Conservation (phyloP, 345 rosid genomes). For the Linum usitatissimum region DNA sequence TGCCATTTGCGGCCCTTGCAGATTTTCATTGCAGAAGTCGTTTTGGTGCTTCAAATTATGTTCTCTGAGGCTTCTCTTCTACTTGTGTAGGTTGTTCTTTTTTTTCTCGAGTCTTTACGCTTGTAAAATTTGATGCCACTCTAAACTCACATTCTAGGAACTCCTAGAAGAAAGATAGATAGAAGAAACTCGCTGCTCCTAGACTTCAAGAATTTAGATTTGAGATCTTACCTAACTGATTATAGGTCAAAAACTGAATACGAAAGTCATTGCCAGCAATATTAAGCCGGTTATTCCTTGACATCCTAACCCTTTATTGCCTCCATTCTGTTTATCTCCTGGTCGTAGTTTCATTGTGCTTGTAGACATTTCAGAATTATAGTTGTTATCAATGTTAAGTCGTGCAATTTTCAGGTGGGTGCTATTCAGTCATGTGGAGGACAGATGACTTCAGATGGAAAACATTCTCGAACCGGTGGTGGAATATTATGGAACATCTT, state of each 20-base stretch:
- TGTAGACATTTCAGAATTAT: too few species aligned
- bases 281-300: too few species aligned
- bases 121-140: neutral
- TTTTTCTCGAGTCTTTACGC: conserved; percentile 8
- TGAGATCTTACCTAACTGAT: too few species aligned
- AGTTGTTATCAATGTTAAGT: neutral
- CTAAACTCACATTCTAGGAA: too few species aligned
- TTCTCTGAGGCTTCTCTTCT: conserved; percentile 37
- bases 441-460: conserved; percentile 86
- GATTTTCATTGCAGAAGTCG: conserved; percentile 36
- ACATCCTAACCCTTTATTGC: too few species aligned
- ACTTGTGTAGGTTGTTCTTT: conserved; percentile 28
- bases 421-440: conserved; percentile 88
- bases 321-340: neutral
- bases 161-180: too few species aligned
- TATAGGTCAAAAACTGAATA: too few species aligned
- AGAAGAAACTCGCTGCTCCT: too few species aligned
- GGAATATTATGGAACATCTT: conserved; percentile 82
- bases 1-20: conserved; percentile 31
- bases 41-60: conserved; percentile 36
- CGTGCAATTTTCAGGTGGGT: conserved; percentile 42
- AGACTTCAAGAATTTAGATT: too few species aligned
- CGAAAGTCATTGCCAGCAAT: too few species aligned
- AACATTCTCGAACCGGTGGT: conserved; percentile 64
- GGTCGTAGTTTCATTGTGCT: neutral